phyloP scores from a whole-genome alignment of 2,329 filamentous ascomycete genomes.

The Venturiaceae sp. region DNA sequence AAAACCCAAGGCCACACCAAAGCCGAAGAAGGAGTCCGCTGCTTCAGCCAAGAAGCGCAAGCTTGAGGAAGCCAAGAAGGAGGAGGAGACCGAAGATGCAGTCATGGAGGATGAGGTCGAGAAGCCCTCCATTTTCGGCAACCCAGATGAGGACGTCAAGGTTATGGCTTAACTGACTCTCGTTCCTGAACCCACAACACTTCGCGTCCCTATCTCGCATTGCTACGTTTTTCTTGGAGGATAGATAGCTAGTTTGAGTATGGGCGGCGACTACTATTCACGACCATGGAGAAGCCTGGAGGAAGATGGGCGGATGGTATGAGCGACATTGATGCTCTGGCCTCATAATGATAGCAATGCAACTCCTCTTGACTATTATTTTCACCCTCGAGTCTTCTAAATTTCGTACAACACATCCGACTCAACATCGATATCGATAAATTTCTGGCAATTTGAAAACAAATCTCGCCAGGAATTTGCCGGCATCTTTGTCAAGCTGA shows the following conservation, averaged over 20 bases:
- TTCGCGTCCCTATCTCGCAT: neutral
- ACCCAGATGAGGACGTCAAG: neutral
- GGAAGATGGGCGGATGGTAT: too few relatives aligned
- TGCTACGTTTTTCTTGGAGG: neutral
- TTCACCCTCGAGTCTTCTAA: too few relatives aligned
- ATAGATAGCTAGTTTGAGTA: neutral
- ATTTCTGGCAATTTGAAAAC: too few relatives aligned
- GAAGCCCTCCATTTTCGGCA: neutral
- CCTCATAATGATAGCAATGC: too few relatives aligned
- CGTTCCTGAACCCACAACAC: too few relatives aligned
- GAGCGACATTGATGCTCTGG: too few relatives aligned
- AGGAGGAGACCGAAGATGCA: neutral
- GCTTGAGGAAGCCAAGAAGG: neutral
- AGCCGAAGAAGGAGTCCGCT: neutral
- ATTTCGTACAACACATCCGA: too few relatives aligned
- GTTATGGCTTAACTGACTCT: neutral
- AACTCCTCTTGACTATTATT: too few relatives aligned
- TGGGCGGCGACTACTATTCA: neutral
- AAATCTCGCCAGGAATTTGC: too few relatives aligned
- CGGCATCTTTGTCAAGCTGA: too few relatives aligned
- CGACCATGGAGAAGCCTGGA: neutral
- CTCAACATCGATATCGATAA: too few relatives aligned
- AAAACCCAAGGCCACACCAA: neutral
- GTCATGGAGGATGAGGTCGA: neutral
- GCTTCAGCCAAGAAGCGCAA: conserved; percentile 4